Evolutionary conservation across 495 filamentous ascomycete species (phyloP).

Genomic region (Penicillium riverlandense): DNA sequence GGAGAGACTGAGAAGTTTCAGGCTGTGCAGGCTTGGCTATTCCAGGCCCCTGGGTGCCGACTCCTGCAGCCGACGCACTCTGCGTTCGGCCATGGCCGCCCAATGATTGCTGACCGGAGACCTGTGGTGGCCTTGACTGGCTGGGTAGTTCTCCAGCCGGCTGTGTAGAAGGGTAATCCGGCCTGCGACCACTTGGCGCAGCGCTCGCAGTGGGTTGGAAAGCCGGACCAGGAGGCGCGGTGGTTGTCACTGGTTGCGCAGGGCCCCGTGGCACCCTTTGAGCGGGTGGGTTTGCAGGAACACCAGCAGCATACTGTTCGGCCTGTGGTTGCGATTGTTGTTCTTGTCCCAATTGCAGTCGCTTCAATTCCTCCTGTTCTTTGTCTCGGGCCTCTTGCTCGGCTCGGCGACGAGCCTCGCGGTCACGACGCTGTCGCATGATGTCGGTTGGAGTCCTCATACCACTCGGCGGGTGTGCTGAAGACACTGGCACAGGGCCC

Average conservation of each 20-base stretch:
- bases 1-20: conserved; percentile 29
- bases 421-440: conserved; percentile 62
- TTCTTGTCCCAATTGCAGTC: conserved; percentile 47
- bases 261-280: conserved; percentile 14
- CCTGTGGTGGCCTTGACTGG: conserved; percentile 10
- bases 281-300: conserved; percentile 32
- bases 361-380: conserved; percentile 48
- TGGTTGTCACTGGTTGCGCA: no score
- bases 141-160: conserved; percentile 1
- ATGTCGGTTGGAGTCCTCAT: conserved; percentile 60
- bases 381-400: conserved; percentile 45
- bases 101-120: conserved; percentile 25
- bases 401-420: conserved; percentile 59
- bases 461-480: conserved; percentile 31
- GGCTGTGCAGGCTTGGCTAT: conserved; percentile 19
- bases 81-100: conserved; percentile 19
- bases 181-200: conserved; percentile 7
- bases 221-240: neutral
- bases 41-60: conserved; percentile 8
- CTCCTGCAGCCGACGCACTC: conserved; percentile 15
- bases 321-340: conserved; percentile 26
- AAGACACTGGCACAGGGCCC: conserved; percentile 40
- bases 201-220: conserved; percentile 5
- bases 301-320: conserved; percentile 48
- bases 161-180: conserved; percentile 10